A percentile compares a stretch with the other conserved stretches of the same genome.
phyloP scores from a whole-genome alignment of 2,329 filamentous ascomycete genomes.

The Nannizziopsis arthrosporioides region DNA sequence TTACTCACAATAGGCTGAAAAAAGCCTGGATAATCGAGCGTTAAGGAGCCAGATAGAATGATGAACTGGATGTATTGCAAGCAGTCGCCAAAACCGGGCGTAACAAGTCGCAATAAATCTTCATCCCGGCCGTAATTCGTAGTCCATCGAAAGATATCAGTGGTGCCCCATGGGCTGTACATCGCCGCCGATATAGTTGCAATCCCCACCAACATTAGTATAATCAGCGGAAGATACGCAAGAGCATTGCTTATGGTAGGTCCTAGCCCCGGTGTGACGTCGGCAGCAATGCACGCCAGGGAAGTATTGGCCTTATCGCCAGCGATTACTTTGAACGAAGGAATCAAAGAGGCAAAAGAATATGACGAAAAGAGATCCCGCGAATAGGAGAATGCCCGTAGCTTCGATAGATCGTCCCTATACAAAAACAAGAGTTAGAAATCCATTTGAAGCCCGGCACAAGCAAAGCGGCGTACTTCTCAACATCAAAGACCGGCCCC shows the following conservation, averaged over 20 bases:
- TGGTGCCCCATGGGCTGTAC: constrained; percentile 86
- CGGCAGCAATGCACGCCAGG: constrained; percentile 71
- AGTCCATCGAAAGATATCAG: constrained; percentile 88
- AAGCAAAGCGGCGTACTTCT: constrained; percentile 32
- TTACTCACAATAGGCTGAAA: constrained; percentile 87
- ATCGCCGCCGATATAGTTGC: constrained; percentile 77
- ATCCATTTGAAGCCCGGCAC: background rate
- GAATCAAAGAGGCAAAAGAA: constrained; percentile 68
- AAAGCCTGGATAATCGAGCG: constrained; percentile 81
- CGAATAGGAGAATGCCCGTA: constrained; percentile 62
- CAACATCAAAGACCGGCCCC: constrained; percentile 55
- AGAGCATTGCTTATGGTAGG: constrained; percentile 54
- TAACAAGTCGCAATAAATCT: constrained; percentile 81
- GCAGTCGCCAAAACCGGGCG: constrained; percentile 91
- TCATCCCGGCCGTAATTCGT: constrained; percentile 93
- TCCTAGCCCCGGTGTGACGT: constrained; percentile 73
- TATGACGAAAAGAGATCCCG: constrained; percentile 73
- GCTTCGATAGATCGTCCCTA: constrained; percentile 36
- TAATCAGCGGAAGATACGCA: constrained; percentile 62
- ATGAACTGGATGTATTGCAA: constrained; percentile 94
- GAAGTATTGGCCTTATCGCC: constrained; percentile 53
- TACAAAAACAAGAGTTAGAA: constrained; percentile 3
- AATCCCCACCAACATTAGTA: constrained; percentile 67
- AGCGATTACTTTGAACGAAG: constrained; percentile 62
- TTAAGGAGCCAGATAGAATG: constrained; percentile 74